Base-by-base conservation (phyloP, 352 stramenopile species). In the Pythium scleroteichum region DNA sequence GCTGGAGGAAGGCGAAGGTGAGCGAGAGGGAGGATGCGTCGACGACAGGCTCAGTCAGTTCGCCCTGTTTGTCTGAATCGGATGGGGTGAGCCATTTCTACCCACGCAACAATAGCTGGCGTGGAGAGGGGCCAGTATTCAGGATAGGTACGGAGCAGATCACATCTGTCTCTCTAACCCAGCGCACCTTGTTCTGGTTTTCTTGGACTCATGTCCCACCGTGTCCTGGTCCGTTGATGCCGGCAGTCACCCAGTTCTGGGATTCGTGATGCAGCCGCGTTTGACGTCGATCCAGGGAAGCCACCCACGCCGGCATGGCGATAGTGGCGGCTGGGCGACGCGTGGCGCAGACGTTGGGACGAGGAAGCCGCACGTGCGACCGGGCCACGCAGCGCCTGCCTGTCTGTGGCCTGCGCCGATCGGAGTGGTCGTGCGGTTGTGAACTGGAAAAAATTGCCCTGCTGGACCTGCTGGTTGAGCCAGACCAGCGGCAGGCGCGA, bases 141-240 rank as follows among this genome's bases (percentile, higher is more conserved):
- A 22, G 50, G 50, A 59, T 46, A 59, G 40, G 49, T 65, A 55
- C 58, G 58, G 58, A 65, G 39, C 39, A 20, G n/a, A 22, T 13
- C 39, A 7, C n/a, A 44, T 22, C 39, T 22, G n/a, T 17, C 13
- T 44, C 13, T 35, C 29, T 35, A 10, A n/a, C n/a, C n/a, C n/a
- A n/a, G n/a, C n/a, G 8, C 33, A 39, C 33, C 33, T 39, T 39
- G 33, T 39, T 39, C 33, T 39, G 33, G 33, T 39, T 39, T 39
- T 8, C 33, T 17, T 22, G 39, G 16, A 22, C 10, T 10, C 7
- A 19, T 45, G 39, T 39, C 38, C 17, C 38, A 44, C 38, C 38
- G 6, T 20, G 38, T 44, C 14, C 38, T 44, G 38, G 13, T 17
- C 6, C 16, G 3, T 20, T 13, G 17, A 20, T 7, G n/a, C n/a